Evolutionary conservation across 441 rosid genomes (phyloP).

Genomic region (Croton laevigatus): DNA sequence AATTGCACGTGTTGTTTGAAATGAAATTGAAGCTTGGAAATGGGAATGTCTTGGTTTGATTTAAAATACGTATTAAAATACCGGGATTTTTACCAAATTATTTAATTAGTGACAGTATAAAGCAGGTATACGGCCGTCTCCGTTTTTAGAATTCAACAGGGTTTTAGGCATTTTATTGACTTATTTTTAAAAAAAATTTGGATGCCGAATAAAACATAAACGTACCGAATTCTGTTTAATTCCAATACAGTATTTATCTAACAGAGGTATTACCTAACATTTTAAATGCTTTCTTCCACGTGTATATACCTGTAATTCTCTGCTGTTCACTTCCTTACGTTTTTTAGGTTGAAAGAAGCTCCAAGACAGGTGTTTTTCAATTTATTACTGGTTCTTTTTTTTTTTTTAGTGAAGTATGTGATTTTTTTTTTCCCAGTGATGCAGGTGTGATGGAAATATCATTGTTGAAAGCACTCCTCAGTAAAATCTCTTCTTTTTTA

Average conservation of each 20-base stretch:
- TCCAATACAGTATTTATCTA: background rate
- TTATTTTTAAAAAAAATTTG: no score
- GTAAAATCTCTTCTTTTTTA: constrained; percentile 53
- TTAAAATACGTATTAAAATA: no score
- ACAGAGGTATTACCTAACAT: no score
- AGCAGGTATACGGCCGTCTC: no score
- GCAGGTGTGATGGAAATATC: constrained; percentile 81
- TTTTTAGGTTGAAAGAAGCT: constrained; percentile 2
- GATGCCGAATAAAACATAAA: no score
- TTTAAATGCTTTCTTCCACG: background rate
- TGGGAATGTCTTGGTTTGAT: no score
- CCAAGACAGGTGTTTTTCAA: constrained; percentile 3
- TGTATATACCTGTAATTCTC: background rate
- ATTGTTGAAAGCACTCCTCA: constrained; percentile 59
- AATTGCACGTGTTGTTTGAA: no score
- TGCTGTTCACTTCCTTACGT: background rate
- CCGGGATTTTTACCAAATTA: no score
- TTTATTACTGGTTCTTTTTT: constrained; percentile 7
- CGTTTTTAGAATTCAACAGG: no score
- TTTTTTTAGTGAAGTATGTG: constrained; percentile 7
- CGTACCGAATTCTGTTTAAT: background rate
- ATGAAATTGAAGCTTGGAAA: no score
- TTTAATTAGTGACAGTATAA: no score
- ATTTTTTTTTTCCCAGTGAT: constrained; percentile 13
- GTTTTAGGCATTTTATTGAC: no score